Evolutionary conservation across 108 stramenopile species (phyloP).

Genomic region (Nitzschia putrida): DNA sequence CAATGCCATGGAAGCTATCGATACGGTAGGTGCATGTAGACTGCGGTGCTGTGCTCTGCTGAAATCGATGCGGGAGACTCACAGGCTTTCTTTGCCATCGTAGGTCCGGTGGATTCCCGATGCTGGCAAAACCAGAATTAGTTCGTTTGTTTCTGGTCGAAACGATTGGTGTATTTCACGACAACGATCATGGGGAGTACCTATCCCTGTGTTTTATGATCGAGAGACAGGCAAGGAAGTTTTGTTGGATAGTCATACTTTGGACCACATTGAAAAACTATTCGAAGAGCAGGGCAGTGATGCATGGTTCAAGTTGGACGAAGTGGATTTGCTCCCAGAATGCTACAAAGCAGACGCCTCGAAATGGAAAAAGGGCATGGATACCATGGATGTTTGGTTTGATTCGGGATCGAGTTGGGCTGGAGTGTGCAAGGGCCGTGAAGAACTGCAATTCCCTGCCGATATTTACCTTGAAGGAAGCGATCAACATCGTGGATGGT

Average conservation of each 20-base stretch:
- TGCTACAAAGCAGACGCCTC: constrained; percentile 79
- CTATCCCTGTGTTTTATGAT: constrained; percentile 97
- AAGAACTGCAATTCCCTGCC: constrained; percentile 86
- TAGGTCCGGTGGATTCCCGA: constrained; percentile 94
- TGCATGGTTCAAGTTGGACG: constrained; percentile 95
- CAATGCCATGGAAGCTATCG: constrained; percentile 83
- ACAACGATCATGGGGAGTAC: constrained; percentile 98
- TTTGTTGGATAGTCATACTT: constrained; percentile 83
- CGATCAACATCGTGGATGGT: constrained; percentile 99
- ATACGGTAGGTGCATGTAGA: constrained; percentile 69
- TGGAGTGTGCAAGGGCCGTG: constrained; percentile 84
- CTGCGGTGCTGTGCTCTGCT: too few species aligned
- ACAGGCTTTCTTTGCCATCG: neutral
- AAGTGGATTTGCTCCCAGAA: constrained; percentile 87
- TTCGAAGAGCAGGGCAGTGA: constrained; percentile 93
- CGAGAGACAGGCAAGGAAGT: constrained; percentile 80
- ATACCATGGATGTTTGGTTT: constrained; percentile 99
- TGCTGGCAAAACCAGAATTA: constrained; percentile 91
- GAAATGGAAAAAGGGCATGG: constrained; percentile 94
- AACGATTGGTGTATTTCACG: constrained; percentile 99
- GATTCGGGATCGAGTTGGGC: constrained; percentile 98
- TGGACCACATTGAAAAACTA: constrained; percentile 80
- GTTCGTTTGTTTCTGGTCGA: constrained; percentile 81
- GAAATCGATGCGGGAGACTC: too few species aligned
- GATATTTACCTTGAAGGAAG: constrained; percentile 93